These are phyloP conservation scores for Cetraspora pellucida DNA, from an alignment of 192 early-diverging fungal species.

Conservation along the genomic window DNA sequence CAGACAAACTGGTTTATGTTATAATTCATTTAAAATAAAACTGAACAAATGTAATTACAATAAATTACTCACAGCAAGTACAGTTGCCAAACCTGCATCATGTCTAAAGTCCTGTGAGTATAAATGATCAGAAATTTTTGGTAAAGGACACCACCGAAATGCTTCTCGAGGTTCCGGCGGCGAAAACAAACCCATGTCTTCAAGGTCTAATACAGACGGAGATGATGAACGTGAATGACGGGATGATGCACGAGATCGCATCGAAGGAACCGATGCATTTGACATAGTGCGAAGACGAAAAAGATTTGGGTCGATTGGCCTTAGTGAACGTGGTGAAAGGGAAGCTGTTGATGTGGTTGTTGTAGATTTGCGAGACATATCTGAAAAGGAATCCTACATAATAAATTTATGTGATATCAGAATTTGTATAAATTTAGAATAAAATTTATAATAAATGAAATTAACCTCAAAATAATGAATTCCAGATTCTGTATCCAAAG, in stretches of 20 bases:
- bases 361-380: conserved; percentile 26
- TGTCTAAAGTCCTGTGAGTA: conserved; percentile 51
- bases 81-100: conserved; percentile 43
- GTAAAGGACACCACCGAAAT: conserved; percentile 59
- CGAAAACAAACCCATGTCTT: conserved; percentile 35
- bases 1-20: background rate
- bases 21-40: background rate
- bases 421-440: background rate
- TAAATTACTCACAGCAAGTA: conserved; percentile 41
- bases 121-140: conserved; percentile 58
- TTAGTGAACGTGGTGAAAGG: conserved; percentile 40
- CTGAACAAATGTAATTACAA: background rate
- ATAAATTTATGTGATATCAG: background rate
- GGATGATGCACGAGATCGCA: conserved; percentile 43
- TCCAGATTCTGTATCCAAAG: conserved; percentile 51
- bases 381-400: conserved; percentile 33
- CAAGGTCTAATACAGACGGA: conserved; percentile 18
- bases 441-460: conserved; percentile 25
- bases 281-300: conserved; percentile 43
- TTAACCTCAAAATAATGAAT: conserved; percentile 47
- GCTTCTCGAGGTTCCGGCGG: conserved; percentile 57
- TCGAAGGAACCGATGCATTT: conserved; percentile 40
- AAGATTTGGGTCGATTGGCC: conserved; percentile 39
- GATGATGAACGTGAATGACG: conserved; percentile 39
- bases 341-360: conserved; percentile 34